phyloP scores from a whole-genome alignment of 1,284 basidiomycete genomes.

The Tilletiaria anomala region DNA sequence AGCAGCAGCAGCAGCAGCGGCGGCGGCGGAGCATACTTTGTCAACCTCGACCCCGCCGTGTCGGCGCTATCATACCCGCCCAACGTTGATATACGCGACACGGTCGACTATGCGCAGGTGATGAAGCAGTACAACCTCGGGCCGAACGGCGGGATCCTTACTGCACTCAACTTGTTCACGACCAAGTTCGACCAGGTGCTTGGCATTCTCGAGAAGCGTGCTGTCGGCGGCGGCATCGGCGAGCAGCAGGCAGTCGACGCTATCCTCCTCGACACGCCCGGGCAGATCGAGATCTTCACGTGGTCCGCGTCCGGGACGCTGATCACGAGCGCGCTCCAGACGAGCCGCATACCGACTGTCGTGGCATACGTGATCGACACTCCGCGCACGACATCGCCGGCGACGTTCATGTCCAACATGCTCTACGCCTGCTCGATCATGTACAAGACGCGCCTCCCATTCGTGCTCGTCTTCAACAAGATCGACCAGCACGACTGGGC shows the following conservation, averaged over 20 bases:
- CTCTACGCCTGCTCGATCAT: constrained; percentile 98
- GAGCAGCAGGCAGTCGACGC: constrained; percentile 69
- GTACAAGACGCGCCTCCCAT: constrained; percentile 94
- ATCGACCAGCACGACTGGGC: constrained; percentile 76
- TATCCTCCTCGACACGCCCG: constrained; percentile 89
- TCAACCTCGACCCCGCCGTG: constrained; percentile 96
- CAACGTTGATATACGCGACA: constrained; percentile 96
- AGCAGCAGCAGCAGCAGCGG: neutral
- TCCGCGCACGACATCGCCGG: constrained; percentile 79
- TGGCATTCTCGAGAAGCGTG: constrained; percentile 75
- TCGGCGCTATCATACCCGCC: constrained; percentile 76
- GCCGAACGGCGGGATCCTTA: constrained; percentile 93
- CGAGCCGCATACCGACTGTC: constrained; percentile 78
- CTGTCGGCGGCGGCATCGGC: too few relatives aligned
- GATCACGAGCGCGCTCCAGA: constrained; percentile 84
- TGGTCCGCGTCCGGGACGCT: constrained; percentile 98
- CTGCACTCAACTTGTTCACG: constrained; percentile 91
- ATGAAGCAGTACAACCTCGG: constrained; percentile 99
- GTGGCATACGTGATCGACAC: constrained; percentile 97
- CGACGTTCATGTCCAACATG: constrained; percentile 99
- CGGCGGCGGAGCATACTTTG: constrained; percentile 57
- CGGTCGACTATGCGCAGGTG: constrained; percentile 90
- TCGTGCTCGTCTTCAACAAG: constrained; percentile 98
- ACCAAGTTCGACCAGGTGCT: constrained; percentile 99
- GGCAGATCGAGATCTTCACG: constrained; percentile 99